Evolutionary conservation across 306 rosid species (phyloP), one percentile per base, ranked within the genome.

Genomic region (Vachellia collinsii): DNA sequence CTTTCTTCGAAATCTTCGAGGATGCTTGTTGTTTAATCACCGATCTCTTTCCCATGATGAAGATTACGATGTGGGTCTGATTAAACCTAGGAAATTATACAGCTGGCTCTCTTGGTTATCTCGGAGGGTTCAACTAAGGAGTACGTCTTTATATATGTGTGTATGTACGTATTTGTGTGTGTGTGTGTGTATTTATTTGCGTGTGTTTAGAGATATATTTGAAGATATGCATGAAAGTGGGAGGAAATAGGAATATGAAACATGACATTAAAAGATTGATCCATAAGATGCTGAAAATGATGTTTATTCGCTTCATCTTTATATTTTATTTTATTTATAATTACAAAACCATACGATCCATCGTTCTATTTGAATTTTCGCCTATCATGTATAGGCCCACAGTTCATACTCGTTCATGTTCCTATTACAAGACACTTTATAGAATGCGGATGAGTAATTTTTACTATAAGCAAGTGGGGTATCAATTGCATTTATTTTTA

Each of bases 261-360:
- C 39, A 11, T 47, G 11, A 19, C 22, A 16, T 51, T 51, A 19
- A 51, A 38, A 5, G 22, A 19, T 1, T n/a, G 25, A 54, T 29
- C 34, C 34, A 29, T n/a, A 81, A 70, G 88, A 90, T 88, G 88
- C 91, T 84, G 89, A 90, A 46, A 92, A 84, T 84, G 87, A 89
- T 78, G 75, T 83, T 82, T 37, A 76, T 81, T 85, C 53, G 62
- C 37, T 51, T 38, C 4, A 12, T 65, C 23, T 41, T 67, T 8
- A 37, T 29, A 12, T 66, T 23, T 62, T 5, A 12, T 6, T 13
- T 29, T 11, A 11, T 58, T 70, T 76, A n/a, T 64, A 69, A 72
- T 42, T 62, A 54, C 48, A 68, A 70, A 63, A 65, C 25, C 59
- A 17, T 51, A 44, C 12, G 11, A 20, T 20, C 63, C 12, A 20